Conservation (phyloP, 1,284 basidiomycete genomes). For the Microbotryum saponariae region DNA sequence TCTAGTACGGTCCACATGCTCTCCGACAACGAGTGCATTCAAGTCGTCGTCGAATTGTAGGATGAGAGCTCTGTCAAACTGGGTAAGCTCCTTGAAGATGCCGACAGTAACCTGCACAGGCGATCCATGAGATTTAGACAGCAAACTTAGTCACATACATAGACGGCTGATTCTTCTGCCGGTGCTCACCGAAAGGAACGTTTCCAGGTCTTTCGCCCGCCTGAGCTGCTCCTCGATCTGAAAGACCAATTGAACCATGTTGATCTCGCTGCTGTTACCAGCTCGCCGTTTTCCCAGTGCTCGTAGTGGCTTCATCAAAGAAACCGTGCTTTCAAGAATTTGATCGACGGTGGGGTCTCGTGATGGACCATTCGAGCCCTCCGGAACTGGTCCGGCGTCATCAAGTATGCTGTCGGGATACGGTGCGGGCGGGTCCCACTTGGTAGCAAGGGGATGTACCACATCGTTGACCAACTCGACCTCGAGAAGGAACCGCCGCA, state of each 20-base stretch:
- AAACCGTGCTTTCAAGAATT: background rate
- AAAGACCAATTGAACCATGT: conserved; percentile 8
- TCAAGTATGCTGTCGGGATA: too few relatives aligned
- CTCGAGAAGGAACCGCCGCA: conserved; percentile 58
- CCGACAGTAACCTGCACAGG: background rate
- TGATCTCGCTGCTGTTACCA: background rate
- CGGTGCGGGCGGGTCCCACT: conserved; percentile 2
- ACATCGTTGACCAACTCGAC: conserved; percentile 69
- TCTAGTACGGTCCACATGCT: conserved; percentile 39
- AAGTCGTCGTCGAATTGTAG: conserved; percentile 23
- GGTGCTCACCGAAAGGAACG: background rate
- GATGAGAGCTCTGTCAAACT: background rate
- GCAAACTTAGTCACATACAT: too few relatives aligned
- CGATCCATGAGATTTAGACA: too few relatives aligned
- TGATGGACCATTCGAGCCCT: too few relatives aligned
- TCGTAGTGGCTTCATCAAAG: conserved; percentile 1
- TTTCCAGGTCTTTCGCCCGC: background rate
- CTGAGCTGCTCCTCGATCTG: conserved; percentile 7
- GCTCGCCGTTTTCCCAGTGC: background rate
- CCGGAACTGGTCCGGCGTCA: too few relatives aligned
- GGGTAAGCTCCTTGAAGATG: conserved; percentile 1
- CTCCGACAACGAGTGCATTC: conserved; percentile 40
- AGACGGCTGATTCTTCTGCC: too few relatives aligned
- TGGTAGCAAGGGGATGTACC: conserved; percentile 55
- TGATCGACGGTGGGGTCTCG: background rate